Evolutionary conservation across 495 filamentous ascomycete genomes (phyloP).

Genomic region (Chaetomium cochliodes): DNA sequence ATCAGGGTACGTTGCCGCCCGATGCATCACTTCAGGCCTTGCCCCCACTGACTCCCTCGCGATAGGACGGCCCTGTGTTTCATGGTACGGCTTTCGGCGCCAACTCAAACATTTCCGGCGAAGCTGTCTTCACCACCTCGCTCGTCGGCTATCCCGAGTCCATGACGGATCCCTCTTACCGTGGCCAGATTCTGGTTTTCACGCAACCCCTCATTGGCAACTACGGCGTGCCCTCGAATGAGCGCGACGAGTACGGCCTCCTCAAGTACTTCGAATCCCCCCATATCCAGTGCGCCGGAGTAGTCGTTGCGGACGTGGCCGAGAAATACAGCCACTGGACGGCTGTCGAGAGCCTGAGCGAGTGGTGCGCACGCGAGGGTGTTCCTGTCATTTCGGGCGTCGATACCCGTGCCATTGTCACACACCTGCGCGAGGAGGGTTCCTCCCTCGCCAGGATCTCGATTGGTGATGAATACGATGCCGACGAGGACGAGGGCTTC

Average conservation of each 20-base stretch:
- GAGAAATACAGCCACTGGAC: constrained; percentile 97
- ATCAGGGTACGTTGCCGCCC: constrained; percentile 64
- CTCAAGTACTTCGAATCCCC: constrained; percentile 95
- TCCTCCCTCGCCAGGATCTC: constrained; percentile 93
- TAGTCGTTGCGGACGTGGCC: constrained; percentile 94
- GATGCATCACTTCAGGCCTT: not conserved
- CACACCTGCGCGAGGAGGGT: constrained; percentile 90
- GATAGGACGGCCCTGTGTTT: constrained; percentile 82
- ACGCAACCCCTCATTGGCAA: constrained; percentile 99
- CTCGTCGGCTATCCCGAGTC: constrained; percentile 96
- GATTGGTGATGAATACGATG: constrained; percentile 96
- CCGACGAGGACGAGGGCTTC: constrained; percentile 95
- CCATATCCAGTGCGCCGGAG: constrained; percentile 90
- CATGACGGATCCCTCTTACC: constrained; percentile 97
- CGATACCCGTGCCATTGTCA: constrained; percentile 95
- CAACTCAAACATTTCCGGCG: constrained; percentile 85
- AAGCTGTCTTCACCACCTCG: constrained; percentile 93
- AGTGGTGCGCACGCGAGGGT: constrained; percentile 95
- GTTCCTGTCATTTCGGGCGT: constrained; percentile 96
- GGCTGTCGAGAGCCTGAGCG: constrained; percentile 84
- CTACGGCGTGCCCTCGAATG: constrained; percentile 84
- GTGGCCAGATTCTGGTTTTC: constrained; percentile 97
- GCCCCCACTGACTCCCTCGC: constrained; percentile 12
- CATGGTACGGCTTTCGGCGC: constrained; percentile 91
- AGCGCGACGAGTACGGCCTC: constrained; percentile 73